Evolutionary conservation across 2,329 filamentous ascomycete species (phyloP).

Genomic region (Diaporthe sp.): DNA sequence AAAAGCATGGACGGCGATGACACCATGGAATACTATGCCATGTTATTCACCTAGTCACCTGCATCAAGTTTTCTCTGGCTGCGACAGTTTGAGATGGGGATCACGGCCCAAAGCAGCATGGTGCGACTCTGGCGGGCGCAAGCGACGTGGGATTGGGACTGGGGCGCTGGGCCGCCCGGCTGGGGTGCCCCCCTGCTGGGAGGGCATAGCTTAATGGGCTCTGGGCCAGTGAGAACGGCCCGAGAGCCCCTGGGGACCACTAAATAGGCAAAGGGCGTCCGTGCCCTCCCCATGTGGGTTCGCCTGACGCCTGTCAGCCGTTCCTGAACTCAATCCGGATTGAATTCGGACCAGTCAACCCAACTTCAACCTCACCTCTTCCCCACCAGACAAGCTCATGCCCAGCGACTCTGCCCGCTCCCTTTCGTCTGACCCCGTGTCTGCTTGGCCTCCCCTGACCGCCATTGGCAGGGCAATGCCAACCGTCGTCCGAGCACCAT

Average conservation of each 20-base stretch:
- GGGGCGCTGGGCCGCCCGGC: neutral
- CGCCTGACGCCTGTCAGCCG: slow-evolving; percentile 4
- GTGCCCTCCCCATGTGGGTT: slow-evolving; percentile 9
- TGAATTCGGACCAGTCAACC: slow-evolving; percentile 1
- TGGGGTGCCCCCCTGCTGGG: neutral
- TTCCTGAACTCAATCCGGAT: neutral
- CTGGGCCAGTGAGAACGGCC: slow-evolving; percentile 29
- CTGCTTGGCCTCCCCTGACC: slow-evolving; percentile 25
- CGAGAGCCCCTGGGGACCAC: slow-evolving; percentile 15
- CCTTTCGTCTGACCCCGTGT: slow-evolving; percentile 15
- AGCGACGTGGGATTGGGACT: slow-evolving; percentile 6
- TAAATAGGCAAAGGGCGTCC: slow-evolving; percentile 15
- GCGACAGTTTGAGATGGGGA: slow-evolving; percentile 46
- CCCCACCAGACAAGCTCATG: slow-evolving; percentile 31
- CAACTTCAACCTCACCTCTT: slow-evolving; percentile 23
- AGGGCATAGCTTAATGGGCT: slow-evolving; percentile 34
- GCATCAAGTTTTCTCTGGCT: slow-evolving; percentile 44
- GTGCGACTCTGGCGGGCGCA: neutral
- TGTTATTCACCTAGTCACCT: slow-evolving; percentile 37
- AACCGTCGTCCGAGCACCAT: slow-evolving; percentile 13
- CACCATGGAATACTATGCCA: slow-evolving; percentile 44
- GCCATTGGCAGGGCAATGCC: slow-evolving; percentile 29
- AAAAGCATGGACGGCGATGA: slow-evolving; percentile 8
- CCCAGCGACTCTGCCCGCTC: slow-evolving; percentile 1
- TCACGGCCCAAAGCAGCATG: slow-evolving; percentile 37